These are phyloP conservation scores for Wickerhamiella nectarea DNA, from an alignment of 805 yeast species.

Conservation along the genomic window DNA sequence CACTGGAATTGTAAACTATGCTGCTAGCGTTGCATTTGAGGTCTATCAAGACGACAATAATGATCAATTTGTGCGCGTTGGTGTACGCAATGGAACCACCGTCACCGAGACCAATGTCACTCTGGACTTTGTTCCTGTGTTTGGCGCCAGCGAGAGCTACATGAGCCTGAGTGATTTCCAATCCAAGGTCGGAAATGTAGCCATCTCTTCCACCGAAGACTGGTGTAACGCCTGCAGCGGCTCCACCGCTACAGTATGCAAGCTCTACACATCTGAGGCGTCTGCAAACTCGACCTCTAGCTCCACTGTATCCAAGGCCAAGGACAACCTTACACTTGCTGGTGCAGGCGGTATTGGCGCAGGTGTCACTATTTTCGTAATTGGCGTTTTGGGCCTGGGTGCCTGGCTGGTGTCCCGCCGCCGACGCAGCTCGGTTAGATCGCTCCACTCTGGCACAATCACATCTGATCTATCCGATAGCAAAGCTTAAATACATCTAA, in stretches of 20 bases:
- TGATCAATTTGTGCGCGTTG: constrained; percentile 31
- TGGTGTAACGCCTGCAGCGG: constrained; percentile 33
- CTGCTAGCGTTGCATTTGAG: constrained; percentile 35
- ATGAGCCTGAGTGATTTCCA: constrained; percentile 30
- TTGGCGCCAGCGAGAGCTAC: constrained; percentile 25
- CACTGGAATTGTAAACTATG: constrained; percentile 37
- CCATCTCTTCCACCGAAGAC: constrained; percentile 21
- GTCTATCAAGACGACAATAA: constrained; percentile 19
- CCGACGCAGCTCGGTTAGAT: background rate
- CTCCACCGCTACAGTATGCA: background rate
- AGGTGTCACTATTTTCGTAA: constrained; percentile 33
- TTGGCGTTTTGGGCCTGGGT: constrained; percentile 26
- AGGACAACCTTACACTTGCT: constrained; percentile 23
- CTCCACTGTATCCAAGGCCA: background rate
- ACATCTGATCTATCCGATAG: background rate
- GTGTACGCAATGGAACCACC: constrained; percentile 34
- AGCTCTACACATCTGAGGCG: background rate
- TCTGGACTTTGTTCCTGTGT: constrained; percentile 29
- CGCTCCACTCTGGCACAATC: background rate
- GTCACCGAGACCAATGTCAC: constrained; percentile 22
- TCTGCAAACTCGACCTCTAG: background rate
- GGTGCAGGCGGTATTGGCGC: constrained; percentile 42
- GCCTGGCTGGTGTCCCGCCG: constrained; percentile 16
- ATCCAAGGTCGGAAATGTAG: constrained; percentile 19
- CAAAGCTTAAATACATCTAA: background rate